Conservation (phyloP, 2,329 filamentous ascomycete species). For the Hypoxylon sp. region DNA sequence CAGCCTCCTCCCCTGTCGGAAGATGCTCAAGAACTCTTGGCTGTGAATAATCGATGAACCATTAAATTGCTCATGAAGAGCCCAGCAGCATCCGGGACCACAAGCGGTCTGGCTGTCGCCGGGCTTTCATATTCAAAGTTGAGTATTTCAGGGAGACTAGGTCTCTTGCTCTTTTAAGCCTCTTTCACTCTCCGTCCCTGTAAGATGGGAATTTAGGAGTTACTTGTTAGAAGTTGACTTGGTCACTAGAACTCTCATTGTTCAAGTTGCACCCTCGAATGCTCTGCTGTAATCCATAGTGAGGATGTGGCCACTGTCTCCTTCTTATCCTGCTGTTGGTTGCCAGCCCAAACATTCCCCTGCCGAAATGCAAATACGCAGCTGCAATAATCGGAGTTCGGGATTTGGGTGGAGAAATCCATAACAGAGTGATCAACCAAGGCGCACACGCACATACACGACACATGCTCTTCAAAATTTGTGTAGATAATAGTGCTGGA, state of each 20-base stretch:
- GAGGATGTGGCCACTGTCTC: constrained; percentile 40
- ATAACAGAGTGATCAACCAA: constrained; percentile 45
- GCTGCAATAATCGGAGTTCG: constrained; percentile 41
- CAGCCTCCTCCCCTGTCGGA: constrained; percentile 13
- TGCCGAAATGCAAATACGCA: constrained; percentile 43
- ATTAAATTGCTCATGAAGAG: constrained; percentile 43
- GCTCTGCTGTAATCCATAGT: constrained; percentile 40
- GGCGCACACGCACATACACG: constrained; percentile 44
- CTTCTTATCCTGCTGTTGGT: constrained; percentile 38
- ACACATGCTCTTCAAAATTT: constrained; percentile 40
- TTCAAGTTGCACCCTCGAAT: constrained; percentile 42
- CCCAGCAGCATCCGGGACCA: constrained; percentile 31
- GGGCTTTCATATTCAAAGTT: constrained; percentile 44
- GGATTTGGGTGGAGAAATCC: constrained; percentile 44
- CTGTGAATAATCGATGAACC: constrained; percentile 33
- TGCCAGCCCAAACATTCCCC: constrained; percentile 38
- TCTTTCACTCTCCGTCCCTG: constrained; percentile 47
- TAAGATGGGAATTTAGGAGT: constrained; percentile 49
- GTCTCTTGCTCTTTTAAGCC: constrained; percentile 38
- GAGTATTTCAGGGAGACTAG: constrained; percentile 34
- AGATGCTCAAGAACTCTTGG: constrained; percentile 35
- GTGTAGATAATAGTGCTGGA: constrained; percentile 44
- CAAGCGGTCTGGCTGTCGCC: constrained; percentile 24
- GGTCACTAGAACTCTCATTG: constrained; percentile 42
- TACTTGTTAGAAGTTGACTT: constrained; percentile 46